Evolutionary conservation across 305 asterid species (phyloP).

Genomic region (Solanum chacoense): DNA sequence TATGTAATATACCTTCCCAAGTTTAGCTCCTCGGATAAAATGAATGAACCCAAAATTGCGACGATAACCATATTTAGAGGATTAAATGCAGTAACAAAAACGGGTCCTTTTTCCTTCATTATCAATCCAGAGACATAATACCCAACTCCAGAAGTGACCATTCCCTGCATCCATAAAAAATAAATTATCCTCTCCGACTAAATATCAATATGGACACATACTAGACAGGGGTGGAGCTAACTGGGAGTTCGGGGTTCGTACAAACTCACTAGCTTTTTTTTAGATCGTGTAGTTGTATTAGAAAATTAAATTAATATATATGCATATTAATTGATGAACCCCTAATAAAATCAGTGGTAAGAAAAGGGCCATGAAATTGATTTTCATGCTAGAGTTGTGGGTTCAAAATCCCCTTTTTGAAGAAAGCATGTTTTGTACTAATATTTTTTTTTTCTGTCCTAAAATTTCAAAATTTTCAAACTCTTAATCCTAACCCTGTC

Average conservation of each 20-base stretch:
- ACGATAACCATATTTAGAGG: conserved; percentile 25
- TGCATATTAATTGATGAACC: not conserved
- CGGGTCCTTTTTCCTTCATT: conserved; percentile 17
- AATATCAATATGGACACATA: not conserved
- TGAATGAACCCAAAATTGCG: conserved; percentile 19
- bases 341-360: not conserved
- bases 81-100: conserved; percentile 24
- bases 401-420: not conserved
- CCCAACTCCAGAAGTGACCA: conserved; percentile 18
- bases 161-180: conserved; percentile 8
- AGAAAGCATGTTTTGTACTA: not conserved
- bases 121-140: conserved; percentile 19
- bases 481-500: not conserved
- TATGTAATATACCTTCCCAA: conserved; percentile 15
- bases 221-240: not conserved
- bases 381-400: not conserved
- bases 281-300: not conserved
- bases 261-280: too few species aligned
- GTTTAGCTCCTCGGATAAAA: conserved; percentile 19
- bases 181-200: not conserved
- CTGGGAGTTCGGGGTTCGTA: not conserved
- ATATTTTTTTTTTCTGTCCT: not conserved
- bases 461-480: not conserved
- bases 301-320: too few species aligned
- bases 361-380: not conserved